A percentile compares a stretch with the other conserved stretches of the same genome.
Conservation (phyloP, 495 filamentous ascomycete species). For the Neurospora discreta region DNA sequence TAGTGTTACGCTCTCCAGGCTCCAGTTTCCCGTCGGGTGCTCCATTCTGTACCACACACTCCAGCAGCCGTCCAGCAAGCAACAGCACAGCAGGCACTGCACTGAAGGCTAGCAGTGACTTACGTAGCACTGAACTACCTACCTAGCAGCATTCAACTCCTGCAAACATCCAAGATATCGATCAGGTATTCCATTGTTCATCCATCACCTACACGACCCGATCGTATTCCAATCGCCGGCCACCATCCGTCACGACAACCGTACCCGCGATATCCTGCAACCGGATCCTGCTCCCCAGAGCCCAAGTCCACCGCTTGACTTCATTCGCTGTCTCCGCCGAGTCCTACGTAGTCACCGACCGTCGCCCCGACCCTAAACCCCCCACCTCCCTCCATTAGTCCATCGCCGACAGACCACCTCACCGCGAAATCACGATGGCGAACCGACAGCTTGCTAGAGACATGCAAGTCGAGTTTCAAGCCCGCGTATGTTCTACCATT, state of each 20-base stretch:
- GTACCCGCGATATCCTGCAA: background rate
- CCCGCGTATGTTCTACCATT: constrained; percentile 25
- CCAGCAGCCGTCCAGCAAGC: background rate
- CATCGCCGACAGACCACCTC: background rate
- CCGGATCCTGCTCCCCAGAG: background rate
- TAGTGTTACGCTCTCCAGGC: background rate
- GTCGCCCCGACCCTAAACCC: constrained; percentile 7
- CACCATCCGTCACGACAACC: background rate
- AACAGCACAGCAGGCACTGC: background rate
- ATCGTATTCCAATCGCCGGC: background rate
- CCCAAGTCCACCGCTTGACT: background rate
- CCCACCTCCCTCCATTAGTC: background rate
- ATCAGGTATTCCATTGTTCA: background rate
- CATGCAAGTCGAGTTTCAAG: constrained; percentile 43
- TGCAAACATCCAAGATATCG: background rate
- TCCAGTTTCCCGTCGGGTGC: background rate
- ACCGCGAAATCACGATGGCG: constrained; percentile 26
- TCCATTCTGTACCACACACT: background rate
- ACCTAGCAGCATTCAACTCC: background rate
- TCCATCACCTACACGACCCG: background rate
- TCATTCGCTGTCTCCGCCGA: background rate
- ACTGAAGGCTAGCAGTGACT: background rate
- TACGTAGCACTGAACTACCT: background rate
- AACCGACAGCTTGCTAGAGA: constrained; percentile 40
- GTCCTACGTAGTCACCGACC: background rate